Evolutionary conservation across 1,284 basidiomycete species (phyloP).

Genomic region (Microbotryomycetes sp.): DNA sequence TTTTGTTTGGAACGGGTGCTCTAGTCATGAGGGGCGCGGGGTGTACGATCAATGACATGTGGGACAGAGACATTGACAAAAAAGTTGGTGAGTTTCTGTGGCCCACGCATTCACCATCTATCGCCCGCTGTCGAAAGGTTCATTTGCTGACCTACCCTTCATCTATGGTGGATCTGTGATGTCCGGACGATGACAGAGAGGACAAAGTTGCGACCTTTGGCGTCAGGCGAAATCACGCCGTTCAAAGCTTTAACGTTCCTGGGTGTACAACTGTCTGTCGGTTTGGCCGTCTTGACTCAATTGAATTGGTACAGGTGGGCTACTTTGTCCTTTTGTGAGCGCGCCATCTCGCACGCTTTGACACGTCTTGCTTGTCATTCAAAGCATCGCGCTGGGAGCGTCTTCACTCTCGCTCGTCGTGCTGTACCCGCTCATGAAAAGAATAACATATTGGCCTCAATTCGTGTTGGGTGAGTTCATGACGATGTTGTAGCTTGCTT

Average conservation of each 20-base stretch:
- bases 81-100: constrained; percentile 64
- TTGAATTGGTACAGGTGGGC: constrained; percentile 87
- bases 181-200: too few relatives aligned
- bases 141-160: too few relatives aligned
- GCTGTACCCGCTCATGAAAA: constrained; percentile 95
- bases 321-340: not conserved
- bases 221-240: constrained; percentile 70
- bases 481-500: not conserved
- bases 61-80: constrained; percentile 86
- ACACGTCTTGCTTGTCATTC: not conserved
- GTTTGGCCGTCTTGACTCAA: constrained; percentile 82
- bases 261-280: constrained; percentile 70
- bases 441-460: constrained; percentile 95
- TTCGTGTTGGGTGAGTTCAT: constrained; percentile 68
- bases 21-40: constrained; percentile 96
- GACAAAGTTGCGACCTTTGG: constrained; percentile 62
- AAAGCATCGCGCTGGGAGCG: constrained; percentile 82
- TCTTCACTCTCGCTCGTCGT: constrained; percentile 79
- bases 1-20: constrained; percentile 82
- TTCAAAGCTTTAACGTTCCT: constrained; percentile 76
- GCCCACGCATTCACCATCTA: not conserved
- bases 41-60: constrained; percentile 98
- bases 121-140: not conserved
- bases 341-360: not conserved
- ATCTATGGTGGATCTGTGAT: too few relatives aligned